Conservation (phyloP, 2,329 filamentous ascomycete species). For the Tolypocladium paradoxum region DNA sequence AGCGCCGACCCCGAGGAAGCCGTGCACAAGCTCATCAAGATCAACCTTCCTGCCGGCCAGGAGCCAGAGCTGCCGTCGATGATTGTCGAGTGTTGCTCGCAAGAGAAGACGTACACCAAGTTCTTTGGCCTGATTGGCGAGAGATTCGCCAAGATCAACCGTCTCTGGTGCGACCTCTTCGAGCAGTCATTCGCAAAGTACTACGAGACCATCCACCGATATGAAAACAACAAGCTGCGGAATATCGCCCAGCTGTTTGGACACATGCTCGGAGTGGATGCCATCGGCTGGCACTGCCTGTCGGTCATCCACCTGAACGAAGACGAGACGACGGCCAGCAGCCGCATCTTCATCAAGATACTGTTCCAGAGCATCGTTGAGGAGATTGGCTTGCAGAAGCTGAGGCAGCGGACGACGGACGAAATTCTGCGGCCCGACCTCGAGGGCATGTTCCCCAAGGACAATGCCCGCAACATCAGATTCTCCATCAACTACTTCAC, state of each 20-base stretch:
- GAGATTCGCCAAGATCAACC: constrained; percentile 90
- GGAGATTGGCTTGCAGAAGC: constrained; percentile 70
- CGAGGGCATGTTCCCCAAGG: constrained; percentile 78
- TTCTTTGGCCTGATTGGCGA: constrained; percentile 94
- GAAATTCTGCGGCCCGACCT: constrained; percentile 69
- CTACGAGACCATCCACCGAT: constrained; percentile 94
- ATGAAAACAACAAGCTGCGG: constrained; percentile 87
- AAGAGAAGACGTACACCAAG: constrained; percentile 94
- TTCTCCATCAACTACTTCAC: constrained; percentile 99
- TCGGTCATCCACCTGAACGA: constrained; percentile 83
- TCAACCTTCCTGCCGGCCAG: constrained; percentile 75
- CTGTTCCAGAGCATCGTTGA: constrained; percentile 87
- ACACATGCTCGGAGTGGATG: constrained; percentile 77
- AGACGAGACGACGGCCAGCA: constrained; percentile 92
- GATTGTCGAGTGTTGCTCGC: constrained; percentile 93
- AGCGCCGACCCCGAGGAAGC: constrained; percentile 94
- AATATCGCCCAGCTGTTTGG: constrained; percentile 95
- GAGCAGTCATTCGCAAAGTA: constrained; percentile 85
- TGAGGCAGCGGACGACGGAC: constrained; percentile 68
- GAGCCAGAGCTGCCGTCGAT: constrained; percentile 90
- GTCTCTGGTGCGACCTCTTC: constrained; percentile 88
- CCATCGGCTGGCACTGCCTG: constrained; percentile 85
- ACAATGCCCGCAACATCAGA: constrained; percentile 79
- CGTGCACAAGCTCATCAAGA: constrained; percentile 92
- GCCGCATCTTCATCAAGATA: constrained; percentile 97